Conservation (phyloP, 2,329 filamentous ascomycete species). For the Ophiocordyceps sinensis region DNA sequence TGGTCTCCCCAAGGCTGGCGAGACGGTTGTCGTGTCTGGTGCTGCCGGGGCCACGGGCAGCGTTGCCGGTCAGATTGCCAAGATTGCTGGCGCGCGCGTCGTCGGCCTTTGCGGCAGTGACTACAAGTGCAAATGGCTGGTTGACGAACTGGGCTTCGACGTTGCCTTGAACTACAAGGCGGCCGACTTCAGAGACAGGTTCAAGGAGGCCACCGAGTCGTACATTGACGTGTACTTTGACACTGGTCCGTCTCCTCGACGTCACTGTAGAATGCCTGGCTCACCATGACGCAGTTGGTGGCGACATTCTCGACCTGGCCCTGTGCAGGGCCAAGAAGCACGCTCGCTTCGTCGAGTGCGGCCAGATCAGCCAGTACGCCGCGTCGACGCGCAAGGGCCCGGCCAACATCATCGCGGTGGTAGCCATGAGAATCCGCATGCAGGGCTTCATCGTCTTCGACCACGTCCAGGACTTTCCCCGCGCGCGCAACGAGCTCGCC, state of each 20-base stretch:
- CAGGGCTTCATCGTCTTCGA: slow-evolving; percentile 65
- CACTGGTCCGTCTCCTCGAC: slow-evolving; percentile 27
- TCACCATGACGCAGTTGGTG: slow-evolving; percentile 33
- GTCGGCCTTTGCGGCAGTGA: slow-evolving; percentile 51
- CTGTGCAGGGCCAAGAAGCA: slow-evolving; percentile 46
- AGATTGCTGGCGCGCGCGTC: slow-evolving; percentile 49
- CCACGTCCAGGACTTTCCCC: slow-evolving; percentile 40
- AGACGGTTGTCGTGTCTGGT: slow-evolving; percentile 64
- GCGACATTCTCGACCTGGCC: slow-evolving; percentile 54
- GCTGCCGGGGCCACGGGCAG: slow-evolving; percentile 68
- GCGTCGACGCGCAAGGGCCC: slow-evolving; percentile 37
- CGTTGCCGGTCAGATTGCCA: slow-evolving; percentile 65
- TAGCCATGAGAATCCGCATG: slow-evolving; percentile 43
- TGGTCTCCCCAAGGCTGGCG: slow-evolving; percentile 50
- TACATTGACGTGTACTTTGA: slow-evolving; percentile 60
- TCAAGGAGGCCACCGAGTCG: slow-evolving; percentile 42
- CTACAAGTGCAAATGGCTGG: slow-evolving; percentile 54
- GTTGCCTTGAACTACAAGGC: slow-evolving; percentile 57
- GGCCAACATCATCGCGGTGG: slow-evolving; percentile 36
- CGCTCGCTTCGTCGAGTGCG: slow-evolving; percentile 58
- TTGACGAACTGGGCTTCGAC: slow-evolving; percentile 50
- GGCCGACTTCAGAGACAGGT: slow-evolving; percentile 41
- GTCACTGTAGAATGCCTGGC: too few species aligned
- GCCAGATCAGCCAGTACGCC: slow-evolving; percentile 58
- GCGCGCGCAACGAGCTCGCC: slow-evolving; percentile 45